phyloP scores from a whole-genome alignment of 2,329 filamentous ascomycete genomes.

The Metarhizium humberi region DNA sequence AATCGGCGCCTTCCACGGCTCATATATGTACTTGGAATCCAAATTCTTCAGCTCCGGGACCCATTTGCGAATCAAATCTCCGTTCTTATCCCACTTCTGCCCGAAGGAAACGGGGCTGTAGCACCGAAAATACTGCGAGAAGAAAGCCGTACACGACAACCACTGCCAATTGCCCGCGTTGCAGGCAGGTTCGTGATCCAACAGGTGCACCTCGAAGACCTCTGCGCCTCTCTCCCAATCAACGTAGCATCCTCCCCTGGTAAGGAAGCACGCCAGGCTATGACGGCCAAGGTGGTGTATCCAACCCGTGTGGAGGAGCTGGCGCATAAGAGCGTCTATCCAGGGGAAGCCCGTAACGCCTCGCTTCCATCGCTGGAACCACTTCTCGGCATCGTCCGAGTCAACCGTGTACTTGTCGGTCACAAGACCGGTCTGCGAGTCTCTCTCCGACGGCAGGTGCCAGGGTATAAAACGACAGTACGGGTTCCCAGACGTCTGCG shows the following conservation, averaged over 20 bases:
- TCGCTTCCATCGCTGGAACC: slow-evolving; percentile 59
- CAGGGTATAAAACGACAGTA: slow-evolving; percentile 69
- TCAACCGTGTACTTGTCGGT: slow-evolving; percentile 58
- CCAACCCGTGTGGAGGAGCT: slow-evolving; percentile 64
- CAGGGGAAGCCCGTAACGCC: slow-evolving; percentile 69
- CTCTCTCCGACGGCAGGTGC: slow-evolving; percentile 58
- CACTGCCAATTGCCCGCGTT: slow-evolving; percentile 74
- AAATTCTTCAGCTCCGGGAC: slow-evolving; percentile 56
- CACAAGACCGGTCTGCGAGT: slow-evolving; percentile 31
- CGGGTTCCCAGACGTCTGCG: slow-evolving; percentile 55
- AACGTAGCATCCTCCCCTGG: slow-evolving; percentile 67
- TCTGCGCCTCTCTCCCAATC: slow-evolving; percentile 72
- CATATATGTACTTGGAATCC: slow-evolving; percentile 64
- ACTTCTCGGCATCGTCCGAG: slow-evolving; percentile 48
- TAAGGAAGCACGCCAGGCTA: slow-evolving; percentile 74
- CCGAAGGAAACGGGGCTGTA: slow-evolving; percentile 65
- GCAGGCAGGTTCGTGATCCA: slow-evolving; percentile 67
- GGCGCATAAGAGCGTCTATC: slow-evolving; percentile 74
- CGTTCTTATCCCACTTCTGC: slow-evolving; percentile 66
- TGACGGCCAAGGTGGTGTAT: slow-evolving; percentile 73
- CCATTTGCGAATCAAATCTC: slow-evolving; percentile 53
- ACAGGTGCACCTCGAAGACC: slow-evolving; percentile 66
- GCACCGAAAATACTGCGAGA: slow-evolving; percentile 59
- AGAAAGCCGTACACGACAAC: slow-evolving; percentile 69
- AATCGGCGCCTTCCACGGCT: slow-evolving; percentile 67